Evolutionary conservation across 192 early-diverging fungal genomes (phyloP), one percentile per base, ranked within the genome.

Genomic region (Rhizophlyctis rosea): DNA sequence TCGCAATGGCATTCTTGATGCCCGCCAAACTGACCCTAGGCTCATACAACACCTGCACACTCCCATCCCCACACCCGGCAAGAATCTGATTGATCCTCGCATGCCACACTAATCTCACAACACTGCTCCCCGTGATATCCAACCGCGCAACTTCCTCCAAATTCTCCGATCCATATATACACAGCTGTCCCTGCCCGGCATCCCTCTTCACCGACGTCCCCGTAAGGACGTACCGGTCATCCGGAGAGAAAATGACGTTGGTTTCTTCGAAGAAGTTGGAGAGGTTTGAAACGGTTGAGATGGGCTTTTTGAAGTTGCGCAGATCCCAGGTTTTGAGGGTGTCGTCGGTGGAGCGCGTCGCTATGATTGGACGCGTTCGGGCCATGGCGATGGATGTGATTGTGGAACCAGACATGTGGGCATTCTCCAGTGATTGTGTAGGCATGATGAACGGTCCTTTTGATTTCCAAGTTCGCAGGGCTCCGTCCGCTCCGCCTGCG

Each of bases 261-360:
- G 83, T 78, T 51, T 92, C 90, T 16, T 89, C 81, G 56, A 88
- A 88, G 27, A 88, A 77, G 4, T 79, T 76, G 27, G 78, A 62
- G 14, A 98, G 64, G 30, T 81, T 70, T 0, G 65, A 69, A 0
- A 77, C 78, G 18, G 70, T 68, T 0, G 79, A 68, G 9, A 96
- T 61, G 2, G 92, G 87, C 27, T 74, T 74, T 39, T 81, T 86
- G 54, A 88, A 75, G 30, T 90, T 84, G 27, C 96, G 81, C 18
- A 90, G 50, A 62, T 98, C 96, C 96, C 96, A 98, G 27, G 96
- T 87, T 78, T 95, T 95, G 27, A 98, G 85, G 3, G 89, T 88
- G 57, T 91, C 90, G 69, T 94, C 91, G 34, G 85, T 87, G 51
- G 88, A 87, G 28, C 95, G 80, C 1, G 90, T 88, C 2, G 91